A percentile compares a stretch with the other conserved stretches of the same genome.
These are phyloP conservation scores for Pseudonitzschia multistriata DNA, from an alignment of 108 stramenopile species.

Conservation along the genomic window DNA sequence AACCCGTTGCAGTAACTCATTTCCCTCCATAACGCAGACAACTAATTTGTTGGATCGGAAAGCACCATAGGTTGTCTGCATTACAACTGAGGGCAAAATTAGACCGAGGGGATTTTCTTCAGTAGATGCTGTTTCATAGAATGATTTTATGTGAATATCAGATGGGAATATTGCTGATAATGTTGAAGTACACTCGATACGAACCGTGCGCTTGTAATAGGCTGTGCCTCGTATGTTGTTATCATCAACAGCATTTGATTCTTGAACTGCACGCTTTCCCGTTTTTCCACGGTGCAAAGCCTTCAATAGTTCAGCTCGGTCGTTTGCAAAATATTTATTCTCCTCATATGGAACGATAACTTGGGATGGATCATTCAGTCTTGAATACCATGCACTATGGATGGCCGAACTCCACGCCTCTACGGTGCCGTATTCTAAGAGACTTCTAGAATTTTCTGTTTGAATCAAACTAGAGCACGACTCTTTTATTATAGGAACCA, in stretches of 20 bases:
- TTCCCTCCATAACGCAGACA: slow-evolving; percentile 22
- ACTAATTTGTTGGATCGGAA: slow-evolving; percentile 11
- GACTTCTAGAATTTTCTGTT: slow-evolving; percentile 13
- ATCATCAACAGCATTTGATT: slow-evolving; percentile 9
- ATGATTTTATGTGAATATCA: not conserved
- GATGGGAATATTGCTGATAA: not conserved
- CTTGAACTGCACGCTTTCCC: slow-evolving; percentile 2
- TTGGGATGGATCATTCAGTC: not conserved
- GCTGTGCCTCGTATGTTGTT: not conserved
- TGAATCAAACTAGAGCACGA: slow-evolving; percentile 14
- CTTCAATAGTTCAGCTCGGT: slow-evolving; percentile 7
- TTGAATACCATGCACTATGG: slow-evolving; percentile 15
- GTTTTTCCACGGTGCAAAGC: slow-evolving; percentile 13
- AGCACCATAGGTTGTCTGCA: slow-evolving; percentile 7
- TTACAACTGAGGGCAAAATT: slow-evolving; percentile 8
- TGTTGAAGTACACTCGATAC: not conserved
- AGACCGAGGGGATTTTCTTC: slow-evolving; percentile 18
- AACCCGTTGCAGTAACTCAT: slow-evolving; percentile 1
- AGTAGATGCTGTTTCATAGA: not conserved
- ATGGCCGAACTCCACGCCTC: slow-evolving; percentile 10
- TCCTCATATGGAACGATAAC: slow-evolving; percentile 1
- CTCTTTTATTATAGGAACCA: slow-evolving; percentile 4
- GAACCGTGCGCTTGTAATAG: not conserved
- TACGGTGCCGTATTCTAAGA: slow-evolving; percentile 11
- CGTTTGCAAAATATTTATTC: slow-evolving; percentile 17